Evolutionary conservation across 768 basidiomycete genomes (phyloP), one percentile per base, ranked within the genome.

Genomic region (Paxillus ammoniavirescens): DNA sequence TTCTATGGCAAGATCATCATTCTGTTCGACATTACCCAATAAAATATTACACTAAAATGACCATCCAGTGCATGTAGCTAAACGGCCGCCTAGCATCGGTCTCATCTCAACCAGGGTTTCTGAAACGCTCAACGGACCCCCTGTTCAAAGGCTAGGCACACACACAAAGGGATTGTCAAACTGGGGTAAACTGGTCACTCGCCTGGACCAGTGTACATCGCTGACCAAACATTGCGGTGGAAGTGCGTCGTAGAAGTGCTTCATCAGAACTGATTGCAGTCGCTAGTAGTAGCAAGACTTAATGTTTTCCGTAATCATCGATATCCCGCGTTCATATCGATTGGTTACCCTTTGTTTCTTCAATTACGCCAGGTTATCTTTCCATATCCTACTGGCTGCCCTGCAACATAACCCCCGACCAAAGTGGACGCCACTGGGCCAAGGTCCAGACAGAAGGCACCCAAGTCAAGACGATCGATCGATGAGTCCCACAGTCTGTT

Each of bases 281-380:
- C 26, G 26, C 26, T 26, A 26, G 26, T 26, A 26, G 6, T 26
- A 26, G 26, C 26, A 26, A 26, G 26, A 26, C 26, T 15, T 30
- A 5, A 38, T 44, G 33, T 37, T 26, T 56, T 48, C 52, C 51
- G 55, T 65, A 52, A 37, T 21, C n/a, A 59, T 57, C 49, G 44
- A 60, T 59, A 42, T 64, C 68, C 41, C 64, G 58, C 69, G 56
- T 47, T 68, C 68, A 66, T 70, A 64, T 68, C 60, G 53, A 62
- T 58, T 80, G 78, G 40, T 75, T 78, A 7, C 13, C 43, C 77
- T 83, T 73, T 82, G 84, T 47, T 77, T 79, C 15, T 75, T 13
- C 12, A n/a, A 49, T 61, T 55, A 46, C 69, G 33, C 67, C 61
- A 53, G 66, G 23, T 67, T 23, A 50, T 26, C 26, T 26, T 26